Evolutionary conservation across 257 asterid species (phyloP).

Genomic region (Cynanchum wilfordii): DNA sequence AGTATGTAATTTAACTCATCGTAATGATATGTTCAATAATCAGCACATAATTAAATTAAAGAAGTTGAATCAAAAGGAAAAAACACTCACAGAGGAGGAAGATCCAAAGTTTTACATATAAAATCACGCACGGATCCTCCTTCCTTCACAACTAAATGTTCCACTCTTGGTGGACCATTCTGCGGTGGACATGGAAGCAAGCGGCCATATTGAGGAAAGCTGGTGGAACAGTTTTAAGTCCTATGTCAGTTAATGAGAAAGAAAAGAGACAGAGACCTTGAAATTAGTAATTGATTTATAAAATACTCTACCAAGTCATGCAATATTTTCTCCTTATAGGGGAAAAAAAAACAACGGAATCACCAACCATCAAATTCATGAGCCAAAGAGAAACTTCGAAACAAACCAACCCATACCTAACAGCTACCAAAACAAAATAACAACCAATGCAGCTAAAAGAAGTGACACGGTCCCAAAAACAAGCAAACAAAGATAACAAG

Average conservation of each 20-base stretch:
- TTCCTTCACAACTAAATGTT: slow-evolving; percentile 69
- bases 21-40: slow-evolving; percentile 9
- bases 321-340: neutral
- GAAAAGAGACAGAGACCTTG: neutral
- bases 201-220: slow-evolving; percentile 62
- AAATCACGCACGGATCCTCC: slow-evolving; percentile 78
- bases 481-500: neutral
- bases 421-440: neutral
- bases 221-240: slow-evolving; percentile 25
- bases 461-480: neutral
- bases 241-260: neutral
- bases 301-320: neutral
- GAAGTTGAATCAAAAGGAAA: neutral
- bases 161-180: slow-evolving; percentile 79
- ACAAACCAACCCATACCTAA: neutral
- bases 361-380: no score
- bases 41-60: neutral
- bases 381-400: neutral
- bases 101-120: slow-evolving; percentile 54
- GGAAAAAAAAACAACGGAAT: neutral
- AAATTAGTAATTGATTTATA: neutral
- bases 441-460: neutral
- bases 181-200: slow-evolving; percentile 83
- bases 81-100: slow-evolving; percentile 69
- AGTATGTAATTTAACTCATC: slow-evolving; percentile 17